Conservation (phyloP, 768 basidiomycete species). For the Tubosaeta brunneosetosa region DNA sequence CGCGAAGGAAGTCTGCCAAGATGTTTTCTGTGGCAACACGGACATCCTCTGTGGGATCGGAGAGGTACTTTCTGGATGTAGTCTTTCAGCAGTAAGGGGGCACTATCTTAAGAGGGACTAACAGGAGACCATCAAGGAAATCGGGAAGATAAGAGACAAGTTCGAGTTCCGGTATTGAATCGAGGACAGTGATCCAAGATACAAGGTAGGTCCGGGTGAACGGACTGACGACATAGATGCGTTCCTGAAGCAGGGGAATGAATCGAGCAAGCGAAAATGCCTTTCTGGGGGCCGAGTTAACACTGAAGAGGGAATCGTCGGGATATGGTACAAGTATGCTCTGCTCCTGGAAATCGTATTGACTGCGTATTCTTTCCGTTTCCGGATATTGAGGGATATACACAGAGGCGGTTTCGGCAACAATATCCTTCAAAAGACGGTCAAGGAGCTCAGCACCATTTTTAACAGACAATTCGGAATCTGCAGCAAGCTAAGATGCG, state of each 20-base stretch:
- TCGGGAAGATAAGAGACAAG: slow-evolving; percentile 92
- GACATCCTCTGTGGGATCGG: slow-evolving; percentile 92
- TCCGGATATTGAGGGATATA: slow-evolving; percentile 88
- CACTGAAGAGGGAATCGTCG: slow-evolving; percentile 36
- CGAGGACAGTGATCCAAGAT: slow-evolving; percentile 92
- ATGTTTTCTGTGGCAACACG: slow-evolving; percentile 86
- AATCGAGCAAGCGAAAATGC: slow-evolving; percentile 95
- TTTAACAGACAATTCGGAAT: slow-evolving; percentile 94
- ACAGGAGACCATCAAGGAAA: slow-evolving; percentile 92
- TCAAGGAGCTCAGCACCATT: slow-evolving; percentile 97
- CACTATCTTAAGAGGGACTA: slow-evolving; percentile 29
- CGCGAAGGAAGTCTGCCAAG: slow-evolving; percentile 83
- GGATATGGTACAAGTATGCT: slow-evolving; percentile 66
- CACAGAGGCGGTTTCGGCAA: slow-evolving; percentile 91
- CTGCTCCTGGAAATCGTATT: slow-evolving; percentile 38
- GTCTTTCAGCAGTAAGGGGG: slow-evolving; percentile 4
- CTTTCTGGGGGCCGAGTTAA: slow-evolving; percentile 44
- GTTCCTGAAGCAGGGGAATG: slow-evolving; percentile 87
- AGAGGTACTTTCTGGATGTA: slow-evolving; percentile 76
- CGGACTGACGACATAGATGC: slow-evolving; percentile 93
- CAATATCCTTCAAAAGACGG: slow-evolving; percentile 95
- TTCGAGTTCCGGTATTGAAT: slow-evolving; percentile 95
- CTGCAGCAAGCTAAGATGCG: slow-evolving; percentile 76
- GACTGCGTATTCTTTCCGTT: slow-evolving; percentile 57
- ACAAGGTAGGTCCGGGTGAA: slow-evolving; percentile 96